Evolutionary conservation across 2,329 filamentous ascomycete genomes (phyloP).

Genomic region (Aspergillus novoparasiticus): DNA sequence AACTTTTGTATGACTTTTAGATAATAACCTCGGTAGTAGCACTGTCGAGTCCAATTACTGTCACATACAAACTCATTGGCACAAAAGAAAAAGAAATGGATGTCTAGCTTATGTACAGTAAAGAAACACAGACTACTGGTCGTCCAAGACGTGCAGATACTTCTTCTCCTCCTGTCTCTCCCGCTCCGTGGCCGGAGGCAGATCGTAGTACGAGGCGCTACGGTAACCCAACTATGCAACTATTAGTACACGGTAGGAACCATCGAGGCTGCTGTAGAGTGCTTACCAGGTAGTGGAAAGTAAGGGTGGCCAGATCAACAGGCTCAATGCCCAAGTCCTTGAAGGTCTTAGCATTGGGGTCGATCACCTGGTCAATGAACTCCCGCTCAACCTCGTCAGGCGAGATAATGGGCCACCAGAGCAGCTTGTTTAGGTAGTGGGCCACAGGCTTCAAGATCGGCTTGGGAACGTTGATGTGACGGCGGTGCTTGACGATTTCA

Average conservation of each 20-base stretch:
- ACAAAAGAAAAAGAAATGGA: slow-evolving; percentile 39
- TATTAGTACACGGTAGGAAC: slow-evolving; percentile 17
- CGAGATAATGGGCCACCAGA: slow-evolving; percentile 88
- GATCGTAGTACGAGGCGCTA: slow-evolving; percentile 84
- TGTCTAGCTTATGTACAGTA: slow-evolving; percentile 46
- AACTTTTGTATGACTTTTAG: not conserved
- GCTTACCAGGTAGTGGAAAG: slow-evolving; percentile 89
- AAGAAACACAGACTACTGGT: slow-evolving; percentile 62
- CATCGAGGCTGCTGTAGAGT: not conserved
- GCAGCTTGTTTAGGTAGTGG: slow-evolving; percentile 71
- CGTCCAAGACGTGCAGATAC: slow-evolving; percentile 91
- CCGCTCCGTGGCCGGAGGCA: slow-evolving; percentile 90
- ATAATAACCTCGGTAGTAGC: not conserved
- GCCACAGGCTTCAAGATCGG: slow-evolving; percentile 73
- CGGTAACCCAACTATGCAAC: slow-evolving; percentile 78
- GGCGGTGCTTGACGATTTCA: slow-evolving; percentile 87
- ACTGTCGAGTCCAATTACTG: not conserved
- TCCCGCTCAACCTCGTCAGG: slow-evolving; percentile 88
- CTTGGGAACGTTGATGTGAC: slow-evolving; percentile 91
- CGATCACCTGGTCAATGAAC: slow-evolving; percentile 90
- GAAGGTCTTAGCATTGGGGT: slow-evolving; percentile 90
- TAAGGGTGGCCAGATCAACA: slow-evolving; percentile 80
- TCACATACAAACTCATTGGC: slow-evolving; percentile 3
- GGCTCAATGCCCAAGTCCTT: slow-evolving; percentile 90
- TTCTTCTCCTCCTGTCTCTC: slow-evolving; percentile 95